Evolutionary conservation across 768 basidiomycete species (phyloP).

Genomic region (Agrocybe chaxingu): DNA sequence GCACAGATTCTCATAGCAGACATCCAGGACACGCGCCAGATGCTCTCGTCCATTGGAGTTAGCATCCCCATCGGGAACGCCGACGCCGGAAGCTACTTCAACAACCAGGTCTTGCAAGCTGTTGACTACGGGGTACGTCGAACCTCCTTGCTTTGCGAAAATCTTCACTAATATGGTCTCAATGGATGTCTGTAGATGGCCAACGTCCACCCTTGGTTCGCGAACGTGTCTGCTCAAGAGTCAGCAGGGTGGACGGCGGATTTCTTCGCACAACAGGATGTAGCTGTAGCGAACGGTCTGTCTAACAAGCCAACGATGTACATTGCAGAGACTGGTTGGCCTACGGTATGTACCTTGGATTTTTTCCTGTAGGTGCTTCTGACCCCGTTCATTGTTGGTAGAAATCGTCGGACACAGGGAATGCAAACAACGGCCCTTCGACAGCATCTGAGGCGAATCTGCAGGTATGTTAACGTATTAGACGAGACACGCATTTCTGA

Average conservation of each 20-base stretch:
- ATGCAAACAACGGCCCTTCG: constrained; percentile 67
- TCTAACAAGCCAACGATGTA: constrained; percentile 78
- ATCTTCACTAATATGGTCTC: neutral
- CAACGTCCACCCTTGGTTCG: constrained; percentile 95
- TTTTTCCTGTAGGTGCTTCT: neutral
- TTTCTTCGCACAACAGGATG: constrained; percentile 74
- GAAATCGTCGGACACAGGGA: constrained; percentile 57
- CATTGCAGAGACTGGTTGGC: constrained; percentile 87
- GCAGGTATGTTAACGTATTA: constrained; percentile 33
- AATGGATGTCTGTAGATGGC: constrained; percentile 51
- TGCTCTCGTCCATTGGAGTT: constrained; percentile 55
- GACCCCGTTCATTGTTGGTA: constrained; percentile 22
- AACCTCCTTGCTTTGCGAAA: neutral
- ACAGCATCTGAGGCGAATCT: constrained; percentile 57
- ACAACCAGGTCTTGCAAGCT: constrained; percentile 55
- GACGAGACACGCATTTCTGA: neutral
- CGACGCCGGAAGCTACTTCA: constrained; percentile 88
- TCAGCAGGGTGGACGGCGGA: constrained; percentile 79
- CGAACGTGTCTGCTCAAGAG: constrained; percentile 60
- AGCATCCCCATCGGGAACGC: constrained; percentile 71
- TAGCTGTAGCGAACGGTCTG: constrained; percentile 48
- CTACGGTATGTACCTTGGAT: constrained; percentile 9
- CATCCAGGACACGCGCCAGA: constrained; percentile 62
- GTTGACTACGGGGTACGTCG: constrained; percentile 68
- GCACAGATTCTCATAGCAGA: constrained; percentile 60